Percentiles rank a stretch among this genome's conserved stretches.
These are phyloP conservation scores for Turnera subulata DNA, from an alignment of 345 rosid species.

Conservation along the genomic window DNA sequence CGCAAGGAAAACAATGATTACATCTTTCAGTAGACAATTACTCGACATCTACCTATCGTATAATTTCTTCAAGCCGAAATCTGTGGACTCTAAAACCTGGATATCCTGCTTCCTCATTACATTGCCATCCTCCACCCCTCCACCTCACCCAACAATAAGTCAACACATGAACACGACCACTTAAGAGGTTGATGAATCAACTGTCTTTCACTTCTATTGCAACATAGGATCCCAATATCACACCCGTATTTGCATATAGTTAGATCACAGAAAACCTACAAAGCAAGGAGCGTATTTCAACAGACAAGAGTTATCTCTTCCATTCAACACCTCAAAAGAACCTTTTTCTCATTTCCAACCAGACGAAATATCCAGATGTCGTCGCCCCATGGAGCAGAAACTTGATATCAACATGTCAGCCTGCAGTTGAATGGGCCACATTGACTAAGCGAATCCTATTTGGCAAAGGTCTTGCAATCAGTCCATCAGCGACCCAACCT, in stretches of 20 bases:
- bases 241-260: background rate
- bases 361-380: background rate
- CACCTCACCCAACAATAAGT: no score
- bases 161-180: no score
- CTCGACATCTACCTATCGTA: no score
- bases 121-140: background rate
- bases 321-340: background rate
- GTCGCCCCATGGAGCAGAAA: background rate
- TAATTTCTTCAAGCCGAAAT: no score
- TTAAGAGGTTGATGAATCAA: background rate
- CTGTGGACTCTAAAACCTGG: no score
- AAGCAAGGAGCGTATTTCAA: background rate
- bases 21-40: no score
- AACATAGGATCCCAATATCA: background rate
- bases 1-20: no score
- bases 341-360: background rate
- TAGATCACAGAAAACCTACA: background rate
- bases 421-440: conserved; percentile 5
- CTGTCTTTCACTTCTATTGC: background rate
- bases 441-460: conserved; percentile 39
- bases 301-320: background rate
- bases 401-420: conserved; percentile 8
- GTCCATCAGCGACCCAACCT: conserved; percentile 87
- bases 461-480: conserved; percentile 81
- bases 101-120: background rate